Evolutionary conservation across 2,329 filamentous ascomycete species (phyloP).

Genomic region (Xylaria sp.): DNA sequence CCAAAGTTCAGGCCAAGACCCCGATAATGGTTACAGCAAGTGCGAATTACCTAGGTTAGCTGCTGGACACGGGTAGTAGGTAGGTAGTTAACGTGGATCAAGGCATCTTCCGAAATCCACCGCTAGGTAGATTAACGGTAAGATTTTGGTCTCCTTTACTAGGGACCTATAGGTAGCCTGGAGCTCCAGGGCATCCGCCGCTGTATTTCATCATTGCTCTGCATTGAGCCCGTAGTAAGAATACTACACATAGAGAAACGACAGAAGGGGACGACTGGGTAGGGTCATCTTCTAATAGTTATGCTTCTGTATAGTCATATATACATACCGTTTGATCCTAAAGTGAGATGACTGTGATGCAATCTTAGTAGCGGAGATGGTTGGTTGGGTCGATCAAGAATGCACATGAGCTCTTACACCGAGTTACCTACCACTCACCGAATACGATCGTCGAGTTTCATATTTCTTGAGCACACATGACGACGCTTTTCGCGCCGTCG

Average conservation of each 20-base stretch:
- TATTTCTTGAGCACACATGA: slow-evolving; percentile 11
- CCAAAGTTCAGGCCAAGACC: slow-evolving; percentile 23
- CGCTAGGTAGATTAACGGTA: slow-evolving; percentile 12
- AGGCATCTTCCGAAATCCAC: slow-evolving; percentile 29
- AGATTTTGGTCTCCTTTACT: background rate
- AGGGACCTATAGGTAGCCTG: background rate
- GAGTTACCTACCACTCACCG: slow-evolving; percentile 1
- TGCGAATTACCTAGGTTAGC: slow-evolving; percentile 19
- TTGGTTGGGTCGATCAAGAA: background rate
- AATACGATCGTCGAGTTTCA: slow-evolving; percentile 3
- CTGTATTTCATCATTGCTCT: background rate
- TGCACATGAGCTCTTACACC: background rate
- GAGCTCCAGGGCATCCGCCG: background rate
- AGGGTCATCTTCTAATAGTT: too few relatives aligned
- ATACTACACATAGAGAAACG: background rate
- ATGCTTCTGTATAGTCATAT: too few relatives aligned
- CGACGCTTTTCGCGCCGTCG: slow-evolving; percentile 19
- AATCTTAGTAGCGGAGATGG: background rate
- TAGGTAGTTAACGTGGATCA: slow-evolving; percentile 23
- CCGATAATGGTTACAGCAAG: slow-evolving; percentile 29
- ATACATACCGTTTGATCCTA: too few relatives aligned
- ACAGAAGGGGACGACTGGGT: background rate
- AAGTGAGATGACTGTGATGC: slow-evolving; percentile 1
- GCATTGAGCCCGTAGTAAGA: slow-evolving; percentile 1
- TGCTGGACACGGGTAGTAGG: slow-evolving; percentile 5